These are phyloP conservation scores for Penicillium italicum DNA, from an alignment of 2,329 filamentous ascomycete species.

Conservation along the genomic window DNA sequence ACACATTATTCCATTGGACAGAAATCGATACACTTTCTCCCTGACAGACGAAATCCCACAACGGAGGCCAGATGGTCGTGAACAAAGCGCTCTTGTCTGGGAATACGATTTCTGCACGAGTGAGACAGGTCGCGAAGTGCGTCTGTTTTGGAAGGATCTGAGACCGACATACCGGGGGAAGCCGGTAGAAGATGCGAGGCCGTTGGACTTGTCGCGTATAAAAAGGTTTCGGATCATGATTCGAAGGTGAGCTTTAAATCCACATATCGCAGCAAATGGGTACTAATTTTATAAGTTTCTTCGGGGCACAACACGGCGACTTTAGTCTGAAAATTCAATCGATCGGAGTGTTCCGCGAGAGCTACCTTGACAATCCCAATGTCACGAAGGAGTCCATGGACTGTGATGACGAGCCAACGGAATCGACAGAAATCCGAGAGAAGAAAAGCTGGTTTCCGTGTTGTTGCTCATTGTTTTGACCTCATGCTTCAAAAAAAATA, in stretches of 20 bases:
- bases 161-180: conserved; percentile 70
- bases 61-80: conserved; percentile 57
- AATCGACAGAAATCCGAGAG: not conserved
- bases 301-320: conserved; percentile 66
- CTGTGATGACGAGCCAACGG: not conserved
- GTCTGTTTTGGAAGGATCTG: conserved; percentile 62
- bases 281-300: conserved; percentile 56
- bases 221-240: conserved; percentile 74
- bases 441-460: not conserved
- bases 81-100: conserved; percentile 67
- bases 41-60: conserved; percentile 67
- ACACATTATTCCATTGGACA: conserved; percentile 50
- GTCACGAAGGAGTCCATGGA: not conserved
- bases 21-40: conserved; percentile 68
- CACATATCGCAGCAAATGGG: not conserved
- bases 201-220: conserved; percentile 58
- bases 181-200: conserved; percentile 56
- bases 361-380: conserved; percentile 14
- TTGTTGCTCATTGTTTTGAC: not conserved
- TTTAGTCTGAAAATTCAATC: conserved; percentile 58
- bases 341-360: conserved; percentile 35
- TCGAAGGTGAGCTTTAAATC: conserved; percentile 59
- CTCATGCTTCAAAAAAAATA: not conserved
- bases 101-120: conserved; percentile 62
- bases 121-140: conserved; percentile 42